A percentile compares a stretch with the other conserved stretches of the same genome.
phyloP scores from a whole-genome alignment of 2,329 filamentous ascomycete species.

The Botrytis byssoidea region DNA sequence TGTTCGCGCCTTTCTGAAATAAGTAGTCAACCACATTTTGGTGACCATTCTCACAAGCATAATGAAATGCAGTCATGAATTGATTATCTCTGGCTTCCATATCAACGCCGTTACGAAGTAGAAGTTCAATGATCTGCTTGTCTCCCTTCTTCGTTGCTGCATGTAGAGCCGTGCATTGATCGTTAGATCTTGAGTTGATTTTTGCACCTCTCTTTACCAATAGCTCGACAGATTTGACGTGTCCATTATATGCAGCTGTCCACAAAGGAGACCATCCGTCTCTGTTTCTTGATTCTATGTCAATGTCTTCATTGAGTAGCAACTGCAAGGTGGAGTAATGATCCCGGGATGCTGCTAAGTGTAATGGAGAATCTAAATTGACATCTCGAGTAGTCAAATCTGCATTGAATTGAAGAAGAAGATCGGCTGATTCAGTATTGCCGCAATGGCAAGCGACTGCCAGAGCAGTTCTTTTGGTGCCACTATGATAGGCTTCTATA shows the following conservation, averaged over 20 bases:
- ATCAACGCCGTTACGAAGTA: conserved; percentile 17
- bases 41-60: conserved; percentile 18
- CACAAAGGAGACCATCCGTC: conserved; percentile 17
- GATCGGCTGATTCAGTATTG: not conserved
- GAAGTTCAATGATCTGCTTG: conserved; percentile 17
- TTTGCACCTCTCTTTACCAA: conserved; percentile 20
- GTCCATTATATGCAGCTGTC: conserved; percentile 20
- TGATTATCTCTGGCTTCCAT: conserved; percentile 19
- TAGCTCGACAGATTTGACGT: conserved; percentile 21
- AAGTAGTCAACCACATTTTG: conserved; percentile 10
- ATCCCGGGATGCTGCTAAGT: conserved; percentile 6
- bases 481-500: not conserved
- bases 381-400: not conserved
- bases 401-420: conserved; percentile 3
- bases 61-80: conserved; percentile 22
- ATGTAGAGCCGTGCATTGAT: conserved; percentile 23
- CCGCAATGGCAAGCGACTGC: conserved; percentile 11
- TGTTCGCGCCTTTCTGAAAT: conserved; percentile 17
- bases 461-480: not conserved
- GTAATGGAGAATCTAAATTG: not conserved
- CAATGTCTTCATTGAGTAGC: conserved; percentile 2
- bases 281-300: conserved; percentile 17
- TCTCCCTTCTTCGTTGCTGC: conserved; percentile 20
- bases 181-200: conserved; percentile 19
- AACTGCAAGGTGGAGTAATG: not conserved